Conservation (phyloP, 2,329 filamentous ascomycete genomes). For the Seiridium unicorne region DNA sequence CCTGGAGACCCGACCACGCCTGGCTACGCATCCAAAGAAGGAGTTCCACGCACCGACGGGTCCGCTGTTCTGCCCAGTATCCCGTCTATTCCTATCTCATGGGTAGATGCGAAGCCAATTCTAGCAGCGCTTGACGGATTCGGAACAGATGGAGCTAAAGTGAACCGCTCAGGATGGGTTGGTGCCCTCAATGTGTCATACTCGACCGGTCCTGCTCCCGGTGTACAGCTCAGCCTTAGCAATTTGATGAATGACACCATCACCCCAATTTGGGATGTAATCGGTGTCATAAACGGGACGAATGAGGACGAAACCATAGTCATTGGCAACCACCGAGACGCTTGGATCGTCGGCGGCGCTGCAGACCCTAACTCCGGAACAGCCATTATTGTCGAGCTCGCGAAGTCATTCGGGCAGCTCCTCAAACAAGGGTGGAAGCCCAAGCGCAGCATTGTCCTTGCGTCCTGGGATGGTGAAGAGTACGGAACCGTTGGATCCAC, state of each 20-base stretch:
- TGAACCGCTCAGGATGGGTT: constrained; percentile 60
- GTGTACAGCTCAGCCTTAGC: constrained; percentile 60
- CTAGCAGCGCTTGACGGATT: constrained; percentile 77
- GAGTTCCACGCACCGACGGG: constrained; percentile 62
- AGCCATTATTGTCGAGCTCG: constrained; percentile 72
- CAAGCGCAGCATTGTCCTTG: constrained; percentile 74
- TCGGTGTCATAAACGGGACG: constrained; percentile 77
- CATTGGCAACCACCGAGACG: constrained; percentile 79
- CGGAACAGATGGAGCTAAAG: constrained; percentile 65
- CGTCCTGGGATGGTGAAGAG: constrained; percentile 71
- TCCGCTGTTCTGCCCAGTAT: constrained; percentile 67
- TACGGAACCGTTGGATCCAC: constrained; percentile 79
- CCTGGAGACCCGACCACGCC: constrained; percentile 75
- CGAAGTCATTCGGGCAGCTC: constrained; percentile 69
- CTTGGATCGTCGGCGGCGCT: constrained; percentile 84
- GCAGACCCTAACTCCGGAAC: constrained; percentile 81
- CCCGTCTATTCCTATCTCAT: constrained; percentile 80
- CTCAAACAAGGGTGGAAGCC: constrained; percentile 77
- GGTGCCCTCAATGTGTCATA: constrained; percentile 47
- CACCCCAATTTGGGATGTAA: constrained; percentile 73
- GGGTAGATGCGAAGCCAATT: constrained; percentile 71
- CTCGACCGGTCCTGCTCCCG: constrained; percentile 44
- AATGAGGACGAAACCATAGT: constrained; percentile 74
- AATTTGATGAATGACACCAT: constrained; percentile 71
- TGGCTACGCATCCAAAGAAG: constrained; percentile 77